Evolutionary conservation across 164 flowering plant species (phyloP).

Genomic region (Warburgia ugandensis): DNA sequence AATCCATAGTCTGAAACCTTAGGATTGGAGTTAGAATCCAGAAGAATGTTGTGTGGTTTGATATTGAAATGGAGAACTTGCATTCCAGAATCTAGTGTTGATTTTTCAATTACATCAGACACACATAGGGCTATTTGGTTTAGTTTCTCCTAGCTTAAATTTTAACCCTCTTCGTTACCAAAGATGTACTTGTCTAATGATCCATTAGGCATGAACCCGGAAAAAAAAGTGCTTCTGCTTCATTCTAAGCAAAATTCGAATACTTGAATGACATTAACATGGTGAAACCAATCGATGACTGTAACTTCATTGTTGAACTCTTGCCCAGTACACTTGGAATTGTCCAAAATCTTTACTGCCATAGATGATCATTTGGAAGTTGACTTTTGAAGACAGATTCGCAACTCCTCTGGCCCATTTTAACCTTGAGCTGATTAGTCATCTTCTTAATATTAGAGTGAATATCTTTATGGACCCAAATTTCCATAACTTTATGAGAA

Average conservation of each 20-base stretch:
- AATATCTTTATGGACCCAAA: slow-evolving; percentile 1
- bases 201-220: slow-evolving; percentile 16
- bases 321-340: slow-evolving; percentile 3
- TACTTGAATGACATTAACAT: slow-evolving; percentile 12
- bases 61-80: slow-evolving; percentile 15
- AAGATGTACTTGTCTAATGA: slow-evolving; percentile 9
- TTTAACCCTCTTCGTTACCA: not conserved
- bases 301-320: slow-evolving; percentile 13
- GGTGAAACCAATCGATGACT: slow-evolving; percentile 9
- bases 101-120: slow-evolving; percentile 10
- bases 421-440: slow-evolving; percentile 4
- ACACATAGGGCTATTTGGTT: slow-evolving; percentile 7
- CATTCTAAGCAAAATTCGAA: slow-evolving; percentile 8
- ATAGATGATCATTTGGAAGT: slow-evolving; percentile 5
- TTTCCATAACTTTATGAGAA: not conserved
- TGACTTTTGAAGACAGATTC: slow-evolving; percentile 12
- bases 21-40: slow-evolving; percentile 9
- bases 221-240: slow-evolving; percentile 5
- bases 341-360: slow-evolving; percentile 11
- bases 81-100: slow-evolving; percentile 9
- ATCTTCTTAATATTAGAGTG: slow-evolving; percentile 7
- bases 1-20: slow-evolving; percentile 18
- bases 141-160: slow-evolving; percentile 9
- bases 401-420: slow-evolving; percentile 12
- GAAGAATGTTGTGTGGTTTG: slow-evolving; percentile 14